phyloP scores from a whole-genome alignment of 2,329 filamentous ascomycete genomes.

The Aspergillus intermedius region DNA sequence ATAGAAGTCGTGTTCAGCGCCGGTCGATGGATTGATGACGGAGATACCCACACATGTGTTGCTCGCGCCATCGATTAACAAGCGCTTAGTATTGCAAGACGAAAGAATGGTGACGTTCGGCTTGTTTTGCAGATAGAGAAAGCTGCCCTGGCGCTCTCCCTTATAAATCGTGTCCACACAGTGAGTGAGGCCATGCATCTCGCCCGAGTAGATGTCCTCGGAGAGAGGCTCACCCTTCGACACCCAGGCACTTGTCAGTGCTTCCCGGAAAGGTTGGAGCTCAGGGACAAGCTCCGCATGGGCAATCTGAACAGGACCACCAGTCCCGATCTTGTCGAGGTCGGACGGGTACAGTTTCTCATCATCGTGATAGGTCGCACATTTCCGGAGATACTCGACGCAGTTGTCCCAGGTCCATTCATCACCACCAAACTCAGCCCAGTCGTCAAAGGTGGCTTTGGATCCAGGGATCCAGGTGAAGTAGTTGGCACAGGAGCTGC shows the following conservation, averaged over 20 bases:
- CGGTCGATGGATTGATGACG: conserved; percentile 35
- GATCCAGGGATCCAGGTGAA: conserved; percentile 58
- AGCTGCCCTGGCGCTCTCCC: conserved; percentile 49
- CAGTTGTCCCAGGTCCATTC: conserved; percentile 53
- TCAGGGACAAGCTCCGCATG: conserved; percentile 52
- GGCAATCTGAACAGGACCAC: conserved; percentile 49
- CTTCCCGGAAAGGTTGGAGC: conserved; percentile 42
- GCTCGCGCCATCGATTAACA: conserved; percentile 46
- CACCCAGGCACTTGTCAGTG: conserved; percentile 47
- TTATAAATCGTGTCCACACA: conserved; percentile 53
- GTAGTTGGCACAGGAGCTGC: conserved; percentile 55
- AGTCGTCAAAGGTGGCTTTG: conserved; percentile 50
- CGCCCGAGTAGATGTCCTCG: conserved; percentile 52
- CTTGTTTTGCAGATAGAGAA: conserved; percentile 47
- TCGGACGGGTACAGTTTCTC: conserved; percentile 40
- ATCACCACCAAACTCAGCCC: conserved; percentile 40
- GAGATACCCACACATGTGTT: conserved; percentile 42
- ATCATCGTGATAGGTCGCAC: conserved; percentile 54
- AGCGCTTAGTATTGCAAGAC: conserved; percentile 45
- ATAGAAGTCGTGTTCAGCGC: conserved; percentile 40
- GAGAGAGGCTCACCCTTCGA: conserved; percentile 46
- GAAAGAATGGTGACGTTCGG: conserved; percentile 50
- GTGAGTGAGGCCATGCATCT: conserved; percentile 49
- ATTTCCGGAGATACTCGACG: conserved; percentile 50
- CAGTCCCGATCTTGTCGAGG: conserved; percentile 46